These are phyloP conservation scores for Jackrogersella minutella DNA, from an alignment of 495 filamentous ascomycete genomes.

Conservation along the genomic window DNA sequence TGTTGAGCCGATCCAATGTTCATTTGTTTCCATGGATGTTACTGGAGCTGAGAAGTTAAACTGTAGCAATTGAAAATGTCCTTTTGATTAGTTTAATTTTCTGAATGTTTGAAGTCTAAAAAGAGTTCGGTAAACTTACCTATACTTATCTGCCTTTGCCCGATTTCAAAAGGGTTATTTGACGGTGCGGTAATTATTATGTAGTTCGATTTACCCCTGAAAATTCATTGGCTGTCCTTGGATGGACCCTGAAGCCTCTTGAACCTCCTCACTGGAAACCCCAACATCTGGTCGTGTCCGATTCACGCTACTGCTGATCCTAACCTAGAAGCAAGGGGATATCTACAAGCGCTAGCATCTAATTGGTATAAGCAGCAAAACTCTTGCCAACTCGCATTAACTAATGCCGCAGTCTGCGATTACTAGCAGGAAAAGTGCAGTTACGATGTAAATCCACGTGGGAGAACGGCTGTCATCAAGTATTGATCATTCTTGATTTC, in stretches of 20 bases:
- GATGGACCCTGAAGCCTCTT: slow-evolving; percentile 4
- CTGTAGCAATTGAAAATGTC: not conserved
- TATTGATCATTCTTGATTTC: slow-evolving; percentile 13
- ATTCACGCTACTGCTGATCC: slow-evolving; percentile 14
- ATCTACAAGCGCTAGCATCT: slow-evolving; percentile 3
- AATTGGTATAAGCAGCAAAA: slow-evolving; percentile 7
- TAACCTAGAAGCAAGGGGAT: slow-evolving; percentile 2
- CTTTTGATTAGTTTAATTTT: not conserved
- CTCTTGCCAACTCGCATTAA: slow-evolving; percentile 1
- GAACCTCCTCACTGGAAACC: slow-evolving; percentile 1
- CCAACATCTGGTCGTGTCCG: not conserved
- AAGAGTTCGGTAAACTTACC: not conserved
- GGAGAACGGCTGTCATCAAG: slow-evolving; percentile 11
- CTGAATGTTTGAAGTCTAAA: not conserved
- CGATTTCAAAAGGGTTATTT: no score
- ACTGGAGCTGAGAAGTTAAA: not conserved
- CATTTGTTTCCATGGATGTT: no score
- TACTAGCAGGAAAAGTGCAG: slow-evolving; percentile 24
- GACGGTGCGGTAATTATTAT: no score
- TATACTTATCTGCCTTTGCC: no score
- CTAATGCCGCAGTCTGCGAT: slow-evolving; percentile 25
- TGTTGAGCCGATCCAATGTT: no score
- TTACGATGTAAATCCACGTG: slow-evolving; percentile 31
- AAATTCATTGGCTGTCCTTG: slow-evolving; percentile 8
- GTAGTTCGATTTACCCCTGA: slow-evolving; percentile 16